These are phyloP conservation scores for Solanum acaule DNA, from an alignment of 257 asterid genomes.

Conservation along the genomic window DNA sequence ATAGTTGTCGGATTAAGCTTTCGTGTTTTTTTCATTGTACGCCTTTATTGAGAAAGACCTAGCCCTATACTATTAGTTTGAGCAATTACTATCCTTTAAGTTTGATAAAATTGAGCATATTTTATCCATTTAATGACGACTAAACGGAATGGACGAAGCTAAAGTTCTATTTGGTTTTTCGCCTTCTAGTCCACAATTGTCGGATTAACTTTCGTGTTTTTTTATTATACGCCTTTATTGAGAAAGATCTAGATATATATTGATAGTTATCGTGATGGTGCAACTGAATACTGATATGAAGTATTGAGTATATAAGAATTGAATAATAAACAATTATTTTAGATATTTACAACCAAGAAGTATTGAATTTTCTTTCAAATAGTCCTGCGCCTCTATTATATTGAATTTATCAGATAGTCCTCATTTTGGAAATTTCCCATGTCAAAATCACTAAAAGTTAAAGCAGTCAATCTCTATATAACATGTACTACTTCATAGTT, in stretches of 20 bases:
- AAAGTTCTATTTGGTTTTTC: not conserved
- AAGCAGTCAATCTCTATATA: no score
- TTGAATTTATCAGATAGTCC: not conserved
- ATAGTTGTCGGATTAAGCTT: no score
- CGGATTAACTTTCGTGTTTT: not conserved
- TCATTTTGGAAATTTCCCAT: no score
- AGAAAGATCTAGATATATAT: not conserved
- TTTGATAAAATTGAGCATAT: not conserved
- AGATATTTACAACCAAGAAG: not conserved
- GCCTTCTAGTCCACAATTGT: not conserved
- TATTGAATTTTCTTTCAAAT: not conserved
- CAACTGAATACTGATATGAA: not conserved
- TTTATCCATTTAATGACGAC: not conserved
- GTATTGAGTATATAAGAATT: not conserved
- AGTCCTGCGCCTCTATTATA: not conserved
- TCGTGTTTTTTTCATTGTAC: no score
- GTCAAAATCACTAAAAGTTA: no score
- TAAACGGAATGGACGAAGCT: not conserved
- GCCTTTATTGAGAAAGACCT: no score
- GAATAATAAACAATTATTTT: not conserved
- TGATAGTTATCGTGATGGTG: not conserved
- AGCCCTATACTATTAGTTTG: not conserved
- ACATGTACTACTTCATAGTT: not conserved
- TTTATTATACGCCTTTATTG: not conserved
- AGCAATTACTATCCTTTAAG: not conserved